phyloP scores from a whole-genome alignment of 2,329 filamentous ascomycete genomes.

The Talaromyces marneffei region DNA sequence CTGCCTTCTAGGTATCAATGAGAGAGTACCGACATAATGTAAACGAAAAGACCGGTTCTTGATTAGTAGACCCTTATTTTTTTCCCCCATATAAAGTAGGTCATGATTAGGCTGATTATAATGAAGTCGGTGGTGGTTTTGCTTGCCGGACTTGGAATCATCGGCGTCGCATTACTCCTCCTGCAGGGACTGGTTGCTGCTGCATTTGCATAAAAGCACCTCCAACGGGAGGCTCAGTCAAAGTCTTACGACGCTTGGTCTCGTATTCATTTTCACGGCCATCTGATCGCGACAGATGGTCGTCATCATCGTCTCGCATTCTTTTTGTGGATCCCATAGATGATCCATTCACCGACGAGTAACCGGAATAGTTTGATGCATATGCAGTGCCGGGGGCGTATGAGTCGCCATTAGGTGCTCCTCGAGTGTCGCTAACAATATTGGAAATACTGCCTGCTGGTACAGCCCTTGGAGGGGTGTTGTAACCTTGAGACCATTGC shows the following conservation, averaged over 20 bases:
- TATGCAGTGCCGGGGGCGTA: slow-evolving; percentile 64
- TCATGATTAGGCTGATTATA: slow-evolving; percentile 15
- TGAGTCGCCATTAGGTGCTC: slow-evolving; percentile 56
- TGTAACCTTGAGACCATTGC: slow-evolving; percentile 72
- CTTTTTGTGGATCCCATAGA: slow-evolving; percentile 54
- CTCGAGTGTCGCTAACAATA: slow-evolving; percentile 76
- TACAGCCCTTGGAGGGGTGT: slow-evolving; percentile 65
- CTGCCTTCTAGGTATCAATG: slow-evolving; percentile 15
- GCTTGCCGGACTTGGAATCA: slow-evolving; percentile 23
- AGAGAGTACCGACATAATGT: slow-evolving; percentile 9
- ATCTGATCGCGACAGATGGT: slow-evolving; percentile 60
- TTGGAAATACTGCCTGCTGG: slow-evolving; percentile 80
- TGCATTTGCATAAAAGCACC: slow-evolving; percentile 31
- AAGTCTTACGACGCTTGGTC: slow-evolving; percentile 73
- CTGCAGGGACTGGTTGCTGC: slow-evolving; percentile 43
- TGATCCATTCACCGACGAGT: slow-evolving; percentile 59
- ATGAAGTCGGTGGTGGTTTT: not conserved
- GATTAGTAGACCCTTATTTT: slow-evolving; percentile 7
- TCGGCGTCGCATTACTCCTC: slow-evolving; percentile 36
- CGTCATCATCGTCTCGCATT: slow-evolving; percentile 60
- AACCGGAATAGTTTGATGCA: slow-evolving; percentile 56
- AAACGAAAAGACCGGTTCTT: slow-evolving; percentile 11
- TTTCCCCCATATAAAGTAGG: not conserved
- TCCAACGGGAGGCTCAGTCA: slow-evolving; percentile 54
- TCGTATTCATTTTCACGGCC: slow-evolving; percentile 56